These are phyloP conservation scores for Cyclaneusma minus DNA, from an alignment of 2,329 filamentous ascomycete species.

Conservation along the genomic window DNA sequence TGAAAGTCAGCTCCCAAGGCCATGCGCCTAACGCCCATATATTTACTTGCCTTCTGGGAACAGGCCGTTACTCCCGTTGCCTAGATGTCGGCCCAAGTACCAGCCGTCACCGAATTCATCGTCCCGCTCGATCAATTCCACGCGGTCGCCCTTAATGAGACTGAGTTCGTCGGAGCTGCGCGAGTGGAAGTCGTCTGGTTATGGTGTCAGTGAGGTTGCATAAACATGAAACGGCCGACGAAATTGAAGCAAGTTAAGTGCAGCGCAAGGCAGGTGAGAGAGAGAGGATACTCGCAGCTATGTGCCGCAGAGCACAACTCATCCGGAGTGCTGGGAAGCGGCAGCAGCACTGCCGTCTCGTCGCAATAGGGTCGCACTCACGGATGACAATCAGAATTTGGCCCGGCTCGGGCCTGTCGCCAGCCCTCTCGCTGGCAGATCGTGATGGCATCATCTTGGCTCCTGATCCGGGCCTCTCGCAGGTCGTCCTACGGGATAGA, in stretches of 20 bases:
- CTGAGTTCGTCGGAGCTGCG: conserved; percentile 88
- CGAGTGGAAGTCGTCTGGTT: conserved; percentile 78
- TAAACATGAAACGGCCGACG: no score
- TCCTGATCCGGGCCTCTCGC: no score
- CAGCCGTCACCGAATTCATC: conserved; percentile 82
- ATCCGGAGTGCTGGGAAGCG: no score
- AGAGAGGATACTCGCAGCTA: no score
- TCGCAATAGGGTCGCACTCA: conserved; percentile 28
- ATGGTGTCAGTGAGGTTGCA: neutral
- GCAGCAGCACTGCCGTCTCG: no score
- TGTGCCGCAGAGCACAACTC: no score
- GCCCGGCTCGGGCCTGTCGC: conserved; percentile 40
- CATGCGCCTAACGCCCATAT: conserved; percentile 14
- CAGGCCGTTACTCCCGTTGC: conserved; percentile 59
- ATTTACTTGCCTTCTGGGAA: conserved; percentile 57
- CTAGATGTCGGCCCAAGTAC: conserved; percentile 64
- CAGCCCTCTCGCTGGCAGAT: conserved; percentile 22
- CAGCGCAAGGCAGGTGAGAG: no score
- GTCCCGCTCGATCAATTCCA: conserved; percentile 71
- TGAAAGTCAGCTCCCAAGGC: conserved; percentile 6
- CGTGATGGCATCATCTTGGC: conserved; percentile 26
- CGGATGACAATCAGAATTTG: conserved; percentile 57
- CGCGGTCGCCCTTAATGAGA: conserved; percentile 68
- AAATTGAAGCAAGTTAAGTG: no score
- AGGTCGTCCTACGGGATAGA: no score